Percentiles rank a stretch among this genome's conserved stretches.
Evolutionary conservation across 2,329 filamentous ascomycete species (phyloP).

Genomic region (Monilinia fructigena): DNA sequence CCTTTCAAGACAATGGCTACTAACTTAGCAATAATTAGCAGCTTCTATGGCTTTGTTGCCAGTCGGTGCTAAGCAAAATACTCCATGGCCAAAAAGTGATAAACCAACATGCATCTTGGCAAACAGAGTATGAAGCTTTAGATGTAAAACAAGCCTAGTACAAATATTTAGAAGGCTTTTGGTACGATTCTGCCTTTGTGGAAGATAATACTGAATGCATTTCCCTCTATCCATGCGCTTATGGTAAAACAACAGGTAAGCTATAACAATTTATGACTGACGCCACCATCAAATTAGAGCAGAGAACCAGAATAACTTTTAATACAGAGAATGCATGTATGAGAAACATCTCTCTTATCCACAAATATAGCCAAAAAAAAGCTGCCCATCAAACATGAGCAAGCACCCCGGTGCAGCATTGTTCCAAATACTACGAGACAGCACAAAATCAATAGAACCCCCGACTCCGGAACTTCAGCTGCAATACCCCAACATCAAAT

Average conservation of each 20-base stretch:
- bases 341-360: background rate
- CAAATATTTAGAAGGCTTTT: background rate
- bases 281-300: background rate
- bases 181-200: background rate
- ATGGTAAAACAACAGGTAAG: background rate
- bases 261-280: background rate
- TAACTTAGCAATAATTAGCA: background rate
- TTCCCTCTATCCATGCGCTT: background rate
- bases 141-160: background rate
- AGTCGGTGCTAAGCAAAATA: no score
- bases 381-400: background rate
- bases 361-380: background rate
- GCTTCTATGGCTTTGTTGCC: background rate
- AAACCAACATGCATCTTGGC: no score
- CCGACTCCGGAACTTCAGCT: constrained; percentile 44
- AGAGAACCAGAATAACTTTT: background rate
- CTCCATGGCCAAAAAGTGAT: background rate
- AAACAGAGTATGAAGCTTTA: background rate
- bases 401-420: background rate
- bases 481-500: constrained; percentile 48
- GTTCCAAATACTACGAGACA: background rate
- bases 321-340: background rate
- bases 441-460: background rate
- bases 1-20: background rate
- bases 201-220: background rate